Evolutionary conservation across 1,139 yeast genomes (phyloP), one percentile per base, ranked within the genome.

Genomic region (Pichia sp.): DNA sequence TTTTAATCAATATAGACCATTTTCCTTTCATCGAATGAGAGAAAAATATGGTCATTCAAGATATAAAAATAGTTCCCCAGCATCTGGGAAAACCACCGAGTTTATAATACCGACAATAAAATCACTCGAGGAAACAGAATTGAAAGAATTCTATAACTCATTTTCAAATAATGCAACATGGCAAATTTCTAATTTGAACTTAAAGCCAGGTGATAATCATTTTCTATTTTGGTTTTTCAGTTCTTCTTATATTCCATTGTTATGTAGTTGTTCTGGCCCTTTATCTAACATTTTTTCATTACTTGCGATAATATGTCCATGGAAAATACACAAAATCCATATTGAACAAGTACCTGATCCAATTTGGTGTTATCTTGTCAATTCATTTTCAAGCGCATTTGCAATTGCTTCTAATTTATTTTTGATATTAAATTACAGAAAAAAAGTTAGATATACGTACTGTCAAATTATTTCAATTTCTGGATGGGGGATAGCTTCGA

Each of bases 241-340:
- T 1, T 79, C 88, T 2, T 74, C 84, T 4, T 79, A 79, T 57
- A 74, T 86, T 57, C 95, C 95, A 0, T 73, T 86, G 18, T 62
- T 83, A 3, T 81, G 89, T 0, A 89, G 94, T 1, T 84, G 90
- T 56, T 58, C 83, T 39, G 94, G 94, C 0, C 95, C 95, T 0
- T 60, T 86, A 34, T 82, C 90, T 5, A 86, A 86, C 57, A 75
- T 85, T 73, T 74, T 81, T 40, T 82, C 90, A 0, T 69, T 85
- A 5, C 79, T 84, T 2, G 86, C 90, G 1, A 71, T 85, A n/a
- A 79, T 82, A 0, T 83, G 84, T 51, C 73, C 75, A 46, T 86
- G 95, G 95, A 68, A 85, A 51, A 49, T 64, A 4, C 65, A 66
- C 25, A 55, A 53, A 1, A 47, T 34, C 3, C 61, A 69, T 1